Percentiles rank a stretch among this genome's conserved stretches.
These are phyloP conservation scores for Geoglossum cookeanum DNA, from an alignment of 2,329 filamentous ascomycete species.

Conservation along the genomic window DNA sequence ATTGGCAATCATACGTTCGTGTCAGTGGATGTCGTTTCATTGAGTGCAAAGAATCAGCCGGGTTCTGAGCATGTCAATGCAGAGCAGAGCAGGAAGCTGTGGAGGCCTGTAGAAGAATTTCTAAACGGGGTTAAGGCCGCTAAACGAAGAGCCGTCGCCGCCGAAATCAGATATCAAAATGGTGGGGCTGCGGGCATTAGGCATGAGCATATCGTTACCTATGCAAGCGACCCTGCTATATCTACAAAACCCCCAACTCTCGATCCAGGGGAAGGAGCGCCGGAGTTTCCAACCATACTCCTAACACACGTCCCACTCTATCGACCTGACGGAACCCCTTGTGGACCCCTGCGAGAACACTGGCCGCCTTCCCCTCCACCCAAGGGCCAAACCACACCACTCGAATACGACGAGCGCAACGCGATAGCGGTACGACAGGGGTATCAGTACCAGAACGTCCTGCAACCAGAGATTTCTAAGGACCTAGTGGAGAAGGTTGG, in stretches of 20 bases:
- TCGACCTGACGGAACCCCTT: conserved; percentile 63
- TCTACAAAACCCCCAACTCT: conserved; percentile 16
- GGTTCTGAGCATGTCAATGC: conserved; percentile 29
- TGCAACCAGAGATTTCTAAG: conserved; percentile 56
- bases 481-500: conserved; percentile 60
- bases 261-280: conserved; percentile 27
- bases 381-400: conserved; percentile 34
- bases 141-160: conserved; percentile 48
- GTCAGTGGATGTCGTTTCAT: conserved; percentile 70
- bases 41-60: conserved; percentile 51
- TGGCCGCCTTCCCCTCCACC: conserved; percentile 51
- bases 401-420: conserved; percentile 47
- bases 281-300: conserved; percentile 67
- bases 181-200: conserved; percentile 31
- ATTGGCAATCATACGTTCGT: conserved; percentile 93
- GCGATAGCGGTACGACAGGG: conserved; percentile 59
- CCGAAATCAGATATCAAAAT: conserved; percentile 46
- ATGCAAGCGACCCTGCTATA: conserved; percentile 40
- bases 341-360: conserved; percentile 68
- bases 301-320: conserved; percentile 85
- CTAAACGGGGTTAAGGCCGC: conserved; percentile 43
- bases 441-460: conserved; percentile 94
- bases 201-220: conserved; percentile 12
- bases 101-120: conserved; percentile 58
- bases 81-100: conserved; percentile 42